Percentiles rank a stretch among this genome's conserved stretches.
Conservation (phyloP, 495 filamentous ascomycete species). For the Aspergillus sclerotiicarbonarius region DNA sequence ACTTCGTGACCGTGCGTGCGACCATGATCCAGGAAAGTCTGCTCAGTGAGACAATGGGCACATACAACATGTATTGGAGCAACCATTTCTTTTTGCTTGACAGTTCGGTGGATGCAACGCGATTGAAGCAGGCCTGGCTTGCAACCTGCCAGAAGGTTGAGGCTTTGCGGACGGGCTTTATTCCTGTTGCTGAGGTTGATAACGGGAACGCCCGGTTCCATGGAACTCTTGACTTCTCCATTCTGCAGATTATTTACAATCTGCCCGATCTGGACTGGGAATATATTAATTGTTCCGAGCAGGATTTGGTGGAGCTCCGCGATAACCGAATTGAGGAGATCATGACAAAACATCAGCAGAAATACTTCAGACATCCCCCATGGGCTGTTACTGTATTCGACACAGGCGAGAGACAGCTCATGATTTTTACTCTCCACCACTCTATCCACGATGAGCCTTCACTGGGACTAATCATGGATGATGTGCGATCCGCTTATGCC, state of each 20-base stretch:
- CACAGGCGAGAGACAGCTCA: conserved; percentile 15
- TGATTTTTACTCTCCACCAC: conserved; percentile 37
- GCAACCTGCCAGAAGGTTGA: conserved; percentile 55
- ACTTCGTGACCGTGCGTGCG: conserved; percentile 18
- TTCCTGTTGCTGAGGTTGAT: conserved; percentile 28
- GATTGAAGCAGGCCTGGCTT: conserved; percentile 59
- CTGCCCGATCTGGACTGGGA: conserved; percentile 29
- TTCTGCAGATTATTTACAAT: conserved; percentile 32
- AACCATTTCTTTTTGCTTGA: conserved; percentile 40
- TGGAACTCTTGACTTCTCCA: conserved; percentile 18
- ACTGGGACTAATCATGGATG: conserved; percentile 27
- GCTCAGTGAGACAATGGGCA: conserved; percentile 35
- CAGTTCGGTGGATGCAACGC: conserved; percentile 45
- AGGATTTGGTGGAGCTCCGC: conserved; percentile 11
- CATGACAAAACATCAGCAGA: conserved; percentile 23
- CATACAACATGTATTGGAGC: conserved; percentile 36
- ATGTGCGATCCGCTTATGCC: conserved; percentile 25
- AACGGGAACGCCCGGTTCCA: background rate
- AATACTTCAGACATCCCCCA: conserved; percentile 26
- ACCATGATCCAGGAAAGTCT: conserved; percentile 36
- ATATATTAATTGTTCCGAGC: conserved; percentile 11
- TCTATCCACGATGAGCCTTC: conserved; percentile 35
- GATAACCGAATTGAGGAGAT: conserved; percentile 19
- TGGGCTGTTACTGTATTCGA: conserved; percentile 34
- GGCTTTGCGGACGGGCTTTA: conserved; percentile 68